These are phyloP conservation scores for Leishmania aethiopica DNA, from an alignment of 208 protist species.

Conservation along the genomic window DNA sequence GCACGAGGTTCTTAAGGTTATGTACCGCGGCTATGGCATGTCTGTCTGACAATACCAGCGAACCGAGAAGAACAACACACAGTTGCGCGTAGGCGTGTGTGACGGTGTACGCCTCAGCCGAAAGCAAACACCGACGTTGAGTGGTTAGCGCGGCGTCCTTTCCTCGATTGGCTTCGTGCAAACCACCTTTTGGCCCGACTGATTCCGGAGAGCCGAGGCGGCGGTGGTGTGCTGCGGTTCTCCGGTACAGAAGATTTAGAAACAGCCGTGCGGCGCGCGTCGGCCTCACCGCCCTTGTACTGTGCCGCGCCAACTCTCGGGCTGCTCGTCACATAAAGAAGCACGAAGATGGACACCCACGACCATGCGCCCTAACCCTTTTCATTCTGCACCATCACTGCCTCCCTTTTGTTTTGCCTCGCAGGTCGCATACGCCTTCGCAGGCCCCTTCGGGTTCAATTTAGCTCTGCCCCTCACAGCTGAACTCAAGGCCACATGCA, in stretches of 20 bases:
- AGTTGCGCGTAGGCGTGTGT: not conserved
- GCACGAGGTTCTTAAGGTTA: conserved; percentile 45
- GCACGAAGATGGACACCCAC: not conserved
- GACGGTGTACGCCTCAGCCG: not conserved
- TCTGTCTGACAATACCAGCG: conserved; percentile 1
- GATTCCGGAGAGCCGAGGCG: not conserved
- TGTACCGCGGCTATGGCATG: conserved; percentile 58
- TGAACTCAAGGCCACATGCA: not conserved
- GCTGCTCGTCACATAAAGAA: not conserved
- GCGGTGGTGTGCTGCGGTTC: not conserved
- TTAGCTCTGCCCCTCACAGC: not conserved
- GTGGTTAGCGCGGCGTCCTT: not conserved
- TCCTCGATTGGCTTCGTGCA: not conserved
- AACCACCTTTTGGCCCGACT: not conserved
- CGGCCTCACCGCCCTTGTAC: not conserved
- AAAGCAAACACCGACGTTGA: too few species aligned
- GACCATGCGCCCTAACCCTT: not conserved
- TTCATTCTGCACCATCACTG: not conserved
- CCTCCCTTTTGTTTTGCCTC: not conserved
- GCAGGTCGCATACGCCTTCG: not conserved
- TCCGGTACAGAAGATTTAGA: not conserved
- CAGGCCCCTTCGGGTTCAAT: not conserved
- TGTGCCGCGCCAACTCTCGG: not conserved
- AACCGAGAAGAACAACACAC: not conserved
- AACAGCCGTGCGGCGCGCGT: not conserved